Evolutionary conservation across 495 filamentous ascomycete species (phyloP), one percentile per base, ranked within the genome.

Genomic region (Xylaria flabelliformis): DNA sequence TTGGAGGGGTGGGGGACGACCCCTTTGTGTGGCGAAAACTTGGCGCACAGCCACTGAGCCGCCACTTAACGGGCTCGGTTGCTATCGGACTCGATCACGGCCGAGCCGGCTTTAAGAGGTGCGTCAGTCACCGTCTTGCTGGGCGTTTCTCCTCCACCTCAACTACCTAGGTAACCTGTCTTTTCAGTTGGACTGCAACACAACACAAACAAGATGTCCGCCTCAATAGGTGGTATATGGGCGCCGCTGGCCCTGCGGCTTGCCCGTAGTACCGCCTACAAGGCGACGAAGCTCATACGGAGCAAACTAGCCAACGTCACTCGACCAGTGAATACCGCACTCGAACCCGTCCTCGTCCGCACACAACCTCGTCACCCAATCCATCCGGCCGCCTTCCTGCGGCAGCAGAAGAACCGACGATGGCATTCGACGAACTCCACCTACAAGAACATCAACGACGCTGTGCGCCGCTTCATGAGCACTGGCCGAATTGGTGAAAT

Each of bases 161-260:
- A 78, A 72, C 72, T 70, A 29, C 26, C 26, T 29, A 29, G 2
- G 26, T 29, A 75, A 78, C 73, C 73, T 69, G 67, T 62, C 64
- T 24, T 65, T 67, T 50, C 73, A 74, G 65, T 39, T 63, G 81
- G 29, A 70, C 84, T 76, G 74, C 70, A 42, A 72, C 48, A 77
- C 71, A 73, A 70, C 72, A 65, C 64, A 70, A 55, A 59, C 73
- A 85, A 73, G 72, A 94, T 94, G 92, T 86, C 85, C 78, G 85
- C 91, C 82, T 85, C 89, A 75, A 63, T 75, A 72, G 90, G 90
- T 83, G 91, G 90, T 82, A 85, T 93, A 77, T 87, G 90, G 87
- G 89, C 91, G 72, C 89, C 91, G 72, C 90, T 91, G 74, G 84
- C 91, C 73, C 83, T 92, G 85, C 90, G 90, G 82, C 85, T 87